phyloP scores from a whole-genome alignment of 768 basidiomycete species.

The Panaeolus cyanescens region DNA sequence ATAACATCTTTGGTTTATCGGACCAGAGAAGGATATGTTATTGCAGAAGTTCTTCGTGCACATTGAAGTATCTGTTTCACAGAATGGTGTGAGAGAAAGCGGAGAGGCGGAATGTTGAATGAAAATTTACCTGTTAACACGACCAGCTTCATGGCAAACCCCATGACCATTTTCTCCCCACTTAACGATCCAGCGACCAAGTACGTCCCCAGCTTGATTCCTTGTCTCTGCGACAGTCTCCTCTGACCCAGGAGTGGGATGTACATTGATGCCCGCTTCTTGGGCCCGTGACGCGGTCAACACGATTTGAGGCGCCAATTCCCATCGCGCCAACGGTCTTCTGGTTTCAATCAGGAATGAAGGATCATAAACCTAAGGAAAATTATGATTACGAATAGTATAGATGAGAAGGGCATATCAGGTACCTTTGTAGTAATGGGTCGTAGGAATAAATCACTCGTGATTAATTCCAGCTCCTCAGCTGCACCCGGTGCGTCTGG shows the following conservation, averaged over 20 bases:
- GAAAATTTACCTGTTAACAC: slow-evolving; percentile 59
- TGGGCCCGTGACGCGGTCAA: slow-evolving; percentile 42
- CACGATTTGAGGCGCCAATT: slow-evolving; percentile 58
- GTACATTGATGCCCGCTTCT: slow-evolving; percentile 27
- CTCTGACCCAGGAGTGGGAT: slow-evolving; percentile 47
- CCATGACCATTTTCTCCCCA: slow-evolving; percentile 73
- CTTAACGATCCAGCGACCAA: slow-evolving; percentile 78
- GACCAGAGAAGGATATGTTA: slow-evolving; percentile 6
- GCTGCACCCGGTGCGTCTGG: slow-evolving; percentile 42
- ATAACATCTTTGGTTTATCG: neutral
- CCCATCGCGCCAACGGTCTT: slow-evolving; percentile 81
- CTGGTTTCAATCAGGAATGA: slow-evolving; percentile 66
- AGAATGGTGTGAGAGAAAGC: neutral
- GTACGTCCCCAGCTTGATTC: slow-evolving; percentile 54
- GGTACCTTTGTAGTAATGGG: slow-evolving; percentile 68
- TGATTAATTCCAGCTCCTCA: slow-evolving; percentile 70
- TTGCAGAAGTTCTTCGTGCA: slow-evolving; percentile 29
- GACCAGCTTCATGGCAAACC: slow-evolving; percentile 62
- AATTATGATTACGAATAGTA: neutral
- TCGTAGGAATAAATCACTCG: slow-evolving; percentile 59
- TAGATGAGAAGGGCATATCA: slow-evolving; percentile 6
- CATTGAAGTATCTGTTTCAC: slow-evolving; percentile 28
- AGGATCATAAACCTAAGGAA: slow-evolving; percentile 65
- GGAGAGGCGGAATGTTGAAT: neutral
- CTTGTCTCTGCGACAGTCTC: slow-evolving; percentile 83